These are phyloP conservation scores for Claviceps sp. DNA, from an alignment of 2,329 filamentous ascomycete species.

Conservation along the genomic window DNA sequence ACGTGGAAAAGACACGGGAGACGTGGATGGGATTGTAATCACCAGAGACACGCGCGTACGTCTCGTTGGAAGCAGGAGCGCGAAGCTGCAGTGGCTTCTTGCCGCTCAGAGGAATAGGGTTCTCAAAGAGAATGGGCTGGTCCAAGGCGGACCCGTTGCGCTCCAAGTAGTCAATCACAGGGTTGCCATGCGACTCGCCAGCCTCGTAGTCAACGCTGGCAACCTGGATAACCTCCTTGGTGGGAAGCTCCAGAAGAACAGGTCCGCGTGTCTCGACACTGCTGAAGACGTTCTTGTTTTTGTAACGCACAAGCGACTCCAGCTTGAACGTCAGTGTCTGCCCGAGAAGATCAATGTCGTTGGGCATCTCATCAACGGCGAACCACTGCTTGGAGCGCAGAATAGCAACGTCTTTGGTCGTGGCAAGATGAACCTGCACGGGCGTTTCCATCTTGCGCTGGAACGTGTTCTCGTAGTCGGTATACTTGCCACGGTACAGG, in stretches of 20 bases:
- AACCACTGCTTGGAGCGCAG: slow-evolving; percentile 98
- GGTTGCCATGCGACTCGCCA: slow-evolving; percentile 84
- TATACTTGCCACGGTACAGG: slow-evolving; percentile 85
- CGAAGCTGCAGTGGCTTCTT: slow-evolving; percentile 80
- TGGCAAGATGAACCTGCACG: slow-evolving; percentile 79
- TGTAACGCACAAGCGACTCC: slow-evolving; percentile 81
- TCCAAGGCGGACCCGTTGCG: slow-evolving; percentile 86
- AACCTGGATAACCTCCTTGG: slow-evolving; percentile 94
- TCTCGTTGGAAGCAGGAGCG: slow-evolving; percentile 92
- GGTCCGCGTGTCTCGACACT: slow-evolving; percentile 84
- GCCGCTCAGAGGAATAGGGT: slow-evolving; percentile 87
- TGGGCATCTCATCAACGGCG: slow-evolving; percentile 54
- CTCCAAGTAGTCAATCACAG: slow-evolving; percentile 89
- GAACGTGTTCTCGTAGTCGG: slow-evolving; percentile 95
- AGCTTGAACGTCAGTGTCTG: slow-evolving; percentile 95
- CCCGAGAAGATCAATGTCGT: slow-evolving; percentile 74
- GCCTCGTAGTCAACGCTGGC: slow-evolving; percentile 95
- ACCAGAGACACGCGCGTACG: slow-evolving; percentile 90
- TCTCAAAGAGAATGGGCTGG: slow-evolving; percentile 94
- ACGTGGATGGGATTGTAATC: slow-evolving; percentile 99
- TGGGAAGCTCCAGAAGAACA: slow-evolving; percentile 85
- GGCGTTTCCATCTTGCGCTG: slow-evolving; percentile 93
- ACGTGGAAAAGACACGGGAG: slow-evolving; percentile 88
- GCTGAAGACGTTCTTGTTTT: slow-evolving; percentile 87
- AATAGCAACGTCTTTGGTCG: slow-evolving; percentile 83